phyloP scores from a whole-genome alignment of 371 early-diverging fungal genomes.

The Mortierella polycephala region DNA sequence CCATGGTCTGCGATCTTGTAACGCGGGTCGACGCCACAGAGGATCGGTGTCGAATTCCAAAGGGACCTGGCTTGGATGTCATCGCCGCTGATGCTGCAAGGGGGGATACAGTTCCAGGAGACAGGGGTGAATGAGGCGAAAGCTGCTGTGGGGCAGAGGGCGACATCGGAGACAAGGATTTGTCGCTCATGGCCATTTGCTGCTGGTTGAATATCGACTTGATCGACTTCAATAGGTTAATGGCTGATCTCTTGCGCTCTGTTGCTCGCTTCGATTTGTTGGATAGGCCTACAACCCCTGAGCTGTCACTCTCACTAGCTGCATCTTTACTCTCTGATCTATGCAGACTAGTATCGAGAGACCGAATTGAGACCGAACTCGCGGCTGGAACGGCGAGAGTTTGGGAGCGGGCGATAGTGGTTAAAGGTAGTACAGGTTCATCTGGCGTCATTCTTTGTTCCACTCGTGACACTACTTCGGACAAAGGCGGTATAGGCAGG shows the following conservation, averaged over 20 bases:
- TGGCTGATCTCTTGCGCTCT: slow-evolving; percentile 35
- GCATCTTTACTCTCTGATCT: slow-evolving; percentile 44
- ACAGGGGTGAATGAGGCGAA: slow-evolving; percentile 30
- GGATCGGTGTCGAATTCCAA: slow-evolving; percentile 34
- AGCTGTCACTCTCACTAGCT: slow-evolving; percentile 49
- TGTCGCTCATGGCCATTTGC: slow-evolving; percentile 8
- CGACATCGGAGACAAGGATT: slow-evolving; percentile 24
- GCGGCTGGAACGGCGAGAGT: slow-evolving; percentile 15
- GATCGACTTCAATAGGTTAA: slow-evolving; percentile 41
- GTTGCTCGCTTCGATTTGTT: slow-evolving; percentile 19
- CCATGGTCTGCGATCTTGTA: slow-evolving; percentile 38
- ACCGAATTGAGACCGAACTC: slow-evolving; percentile 28
- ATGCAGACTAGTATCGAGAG: slow-evolving; percentile 34
- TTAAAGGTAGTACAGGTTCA: too few species aligned
- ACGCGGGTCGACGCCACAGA: slow-evolving; percentile 20
- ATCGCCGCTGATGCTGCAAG: neutral
- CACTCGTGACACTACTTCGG: too few species aligned
- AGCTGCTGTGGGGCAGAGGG: slow-evolving; percentile 27
- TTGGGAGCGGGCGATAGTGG: slow-evolving; percentile 3
- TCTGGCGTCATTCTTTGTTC: too few species aligned
- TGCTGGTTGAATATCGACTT: slow-evolving; percentile 44
- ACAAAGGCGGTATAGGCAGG: too few species aligned
- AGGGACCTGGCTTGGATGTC: slow-evolving; percentile 20
- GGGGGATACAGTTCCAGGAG: slow-evolving; percentile 19
- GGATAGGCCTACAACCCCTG: slow-evolving; percentile 15